These are phyloP conservation scores for Hypoxylon sp. DNA, from an alignment of 2,329 filamentous ascomycete species.

Conservation along the genomic window DNA sequence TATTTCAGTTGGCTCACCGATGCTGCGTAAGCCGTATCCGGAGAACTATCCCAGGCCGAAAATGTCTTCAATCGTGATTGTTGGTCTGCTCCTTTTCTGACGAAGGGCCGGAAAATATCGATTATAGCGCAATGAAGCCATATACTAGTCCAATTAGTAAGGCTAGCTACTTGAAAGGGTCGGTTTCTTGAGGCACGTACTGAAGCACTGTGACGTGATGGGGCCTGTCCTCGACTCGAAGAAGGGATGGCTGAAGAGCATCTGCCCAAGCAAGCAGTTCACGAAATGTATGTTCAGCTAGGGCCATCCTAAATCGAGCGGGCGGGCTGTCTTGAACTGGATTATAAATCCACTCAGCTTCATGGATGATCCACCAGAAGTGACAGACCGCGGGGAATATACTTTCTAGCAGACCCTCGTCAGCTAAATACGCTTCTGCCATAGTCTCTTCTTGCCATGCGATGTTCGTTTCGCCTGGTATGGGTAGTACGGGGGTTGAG, in stretches of 20 bases:
- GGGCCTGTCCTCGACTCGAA: slow-evolving; percentile 49
- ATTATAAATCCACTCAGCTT: slow-evolving; percentile 52
- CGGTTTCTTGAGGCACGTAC: slow-evolving; percentile 48
- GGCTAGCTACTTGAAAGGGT: neutral
- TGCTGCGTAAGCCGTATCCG: slow-evolving; percentile 53
- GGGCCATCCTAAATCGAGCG: slow-evolving; percentile 41
- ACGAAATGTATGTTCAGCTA: slow-evolving; percentile 58
- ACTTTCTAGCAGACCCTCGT: slow-evolving; percentile 32
- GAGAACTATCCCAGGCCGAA: slow-evolving; percentile 48
- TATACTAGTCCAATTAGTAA: slow-evolving; percentile 51
- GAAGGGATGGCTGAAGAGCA: slow-evolving; percentile 50
- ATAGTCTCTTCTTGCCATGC: neutral
- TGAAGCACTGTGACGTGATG: slow-evolving; percentile 58
- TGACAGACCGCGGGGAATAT: slow-evolving; percentile 54
- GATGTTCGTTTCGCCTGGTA: slow-evolving; percentile 36
- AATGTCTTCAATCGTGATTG: slow-evolving; percentile 52
- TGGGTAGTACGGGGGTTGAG: slow-evolving; percentile 47
- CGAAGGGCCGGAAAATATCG: slow-evolving; percentile 56
- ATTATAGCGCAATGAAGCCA: slow-evolving; percentile 59
- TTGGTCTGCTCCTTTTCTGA: slow-evolving; percentile 15
- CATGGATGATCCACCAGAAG: slow-evolving; percentile 59
- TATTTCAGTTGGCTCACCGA: slow-evolving; percentile 59
- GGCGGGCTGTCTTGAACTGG: slow-evolving; percentile 40
- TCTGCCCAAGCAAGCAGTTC: slow-evolving; percentile 59
- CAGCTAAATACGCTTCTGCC: slow-evolving; percentile 23